Base-by-base conservation (phyloP, 805 yeast genomes). In the Candida maesae region DNA sequence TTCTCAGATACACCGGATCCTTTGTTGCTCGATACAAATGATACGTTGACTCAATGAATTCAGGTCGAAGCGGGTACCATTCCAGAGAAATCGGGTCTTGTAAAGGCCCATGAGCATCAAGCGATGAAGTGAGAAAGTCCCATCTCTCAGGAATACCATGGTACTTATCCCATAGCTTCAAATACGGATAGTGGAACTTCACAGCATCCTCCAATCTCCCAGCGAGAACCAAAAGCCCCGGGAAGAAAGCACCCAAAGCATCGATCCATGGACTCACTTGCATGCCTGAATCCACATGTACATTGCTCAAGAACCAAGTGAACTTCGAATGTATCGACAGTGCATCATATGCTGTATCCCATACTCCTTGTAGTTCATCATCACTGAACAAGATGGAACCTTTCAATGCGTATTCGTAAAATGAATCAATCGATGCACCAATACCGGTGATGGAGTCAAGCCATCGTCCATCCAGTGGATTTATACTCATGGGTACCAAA, bases 51-150 rank as follows among this genome's bases (percentile, higher is more conserved):
- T 90, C 98, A 32, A 87, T 73, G 51, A 89, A 87, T 58, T 90
- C 98, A 0, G 98, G 98, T 40, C 98, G 67, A 33, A 90, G 66
- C 2, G 96, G 96, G 55, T 87, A 90, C 96, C 96, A 90, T 56
- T 86, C 95, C 25, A 88, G 63, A 0, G 76, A 66, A 3, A 84
- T 62, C 1, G 76, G 65, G 32, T 65, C 65, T 6, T 50, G 47
- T 42, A 12, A 40, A 35, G n/a, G 39, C 27, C 15, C 50, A 39
- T n/a, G 12, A 17, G 2, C 23, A 21, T 12, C 13, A 11, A 2
- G 6, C n/a, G 28, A 21, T 9, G 46, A 9, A 3, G 49, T 25
- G 23, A 49, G 36, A 45, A 66, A 71, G 38, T 73, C 69, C 96
- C 96, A 91, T 36, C 97, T 67, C 60, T 90, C 98, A 0, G 98